These are phyloP conservation scores for Coemansia sp. DNA, from an alignment of 192 early-diverging fungal species.

Conservation along the genomic window DNA sequence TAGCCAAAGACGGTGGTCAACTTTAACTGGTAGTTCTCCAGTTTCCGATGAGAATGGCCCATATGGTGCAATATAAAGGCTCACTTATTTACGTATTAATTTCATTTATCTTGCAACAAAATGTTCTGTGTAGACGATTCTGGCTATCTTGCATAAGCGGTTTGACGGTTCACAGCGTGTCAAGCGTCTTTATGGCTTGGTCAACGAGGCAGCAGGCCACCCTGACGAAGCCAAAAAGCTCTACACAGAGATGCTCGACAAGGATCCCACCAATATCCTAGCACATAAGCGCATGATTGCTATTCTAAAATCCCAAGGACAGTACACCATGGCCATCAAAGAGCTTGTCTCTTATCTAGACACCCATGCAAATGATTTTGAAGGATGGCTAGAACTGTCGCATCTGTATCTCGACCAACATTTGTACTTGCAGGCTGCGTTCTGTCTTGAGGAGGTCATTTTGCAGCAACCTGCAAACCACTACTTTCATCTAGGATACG, in stretches of 20 bases:
- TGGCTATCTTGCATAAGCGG: slow-evolving; percentile 57
- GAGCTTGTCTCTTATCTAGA: slow-evolving; percentile 75
- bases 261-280: slow-evolving; percentile 76
- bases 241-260: slow-evolving; percentile 70
- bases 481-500: slow-evolving; percentile 82
- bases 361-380: slow-evolving; percentile 79
- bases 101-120: too few species aligned
- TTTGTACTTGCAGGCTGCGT: slow-evolving; percentile 81
- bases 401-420: slow-evolving; percentile 66
- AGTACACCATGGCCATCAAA: slow-evolving; percentile 65
- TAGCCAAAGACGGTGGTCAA: too few species aligned
- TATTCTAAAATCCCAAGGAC: slow-evolving; percentile 62
- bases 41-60: too few species aligned
- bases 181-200: slow-evolving; percentile 69
- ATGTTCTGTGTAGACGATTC: slow-evolving; percentile 34
- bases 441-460: slow-evolving; percentile 89
- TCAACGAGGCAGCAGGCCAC: slow-evolving; percentile 73
- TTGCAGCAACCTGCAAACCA: slow-evolving; percentile 83
- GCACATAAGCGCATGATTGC: slow-evolving; percentile 78
- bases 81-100: too few species aligned
- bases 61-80: too few species aligned
- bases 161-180: slow-evolving; percentile 72
- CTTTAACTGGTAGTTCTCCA: too few species aligned
- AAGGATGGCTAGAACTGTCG: slow-evolving; percentile 85
- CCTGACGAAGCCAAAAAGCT: slow-evolving; percentile 62